Evolutionary conservation across 805 yeast species (phyloP), one percentile per base, ranked within the genome.

Genomic region (Metschnikowia dekortorum): DNA sequence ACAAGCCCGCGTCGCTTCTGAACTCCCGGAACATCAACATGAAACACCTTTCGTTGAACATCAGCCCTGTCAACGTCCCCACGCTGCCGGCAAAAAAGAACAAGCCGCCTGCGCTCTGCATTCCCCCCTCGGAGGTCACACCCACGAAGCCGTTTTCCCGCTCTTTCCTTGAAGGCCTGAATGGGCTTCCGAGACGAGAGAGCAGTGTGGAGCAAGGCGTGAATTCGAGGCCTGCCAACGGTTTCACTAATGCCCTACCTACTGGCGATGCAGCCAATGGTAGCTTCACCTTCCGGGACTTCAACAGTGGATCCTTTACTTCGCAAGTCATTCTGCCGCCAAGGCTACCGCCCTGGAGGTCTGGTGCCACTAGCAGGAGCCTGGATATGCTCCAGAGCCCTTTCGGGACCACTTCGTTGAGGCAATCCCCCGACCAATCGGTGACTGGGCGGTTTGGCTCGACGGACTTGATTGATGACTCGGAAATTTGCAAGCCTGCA

Each of bases 41-140:
- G 67, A 72, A 73, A 60, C 67, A 67, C 47, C 56, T 73, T 39
- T 66, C 68, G 50, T 62, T 73, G 43, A 67, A 70, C 51, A 53
- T 67, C 50, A 51, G 53, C 29, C 57, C 58, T 18, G 28, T 40
- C 10, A 7, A 48, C 34, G 16, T 28, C 41, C 8, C 32, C 34
- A 30, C 31, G 16, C 28, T 44, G 46, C 53, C 49, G 53, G 47
- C 57, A 31, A 36, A 43, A 29, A 47, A 46, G 14, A 44, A 48
- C 10, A 45, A 38, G 30, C 51, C 51, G 4, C 48, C 52, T 43
- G 53, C 54, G 3, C 46, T 53, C 6, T 26, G 36, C 29, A 50
- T 54, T 16, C 53, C 57, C 13, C 14, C 50, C 4, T 33, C 38
- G n/a, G 45, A 42, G 11, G 31, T 16, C 16, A 42, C 45, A 3